Base-by-base conservation (phyloP, 805 yeast genomes). In the Ascoidea tarda region DNA sequence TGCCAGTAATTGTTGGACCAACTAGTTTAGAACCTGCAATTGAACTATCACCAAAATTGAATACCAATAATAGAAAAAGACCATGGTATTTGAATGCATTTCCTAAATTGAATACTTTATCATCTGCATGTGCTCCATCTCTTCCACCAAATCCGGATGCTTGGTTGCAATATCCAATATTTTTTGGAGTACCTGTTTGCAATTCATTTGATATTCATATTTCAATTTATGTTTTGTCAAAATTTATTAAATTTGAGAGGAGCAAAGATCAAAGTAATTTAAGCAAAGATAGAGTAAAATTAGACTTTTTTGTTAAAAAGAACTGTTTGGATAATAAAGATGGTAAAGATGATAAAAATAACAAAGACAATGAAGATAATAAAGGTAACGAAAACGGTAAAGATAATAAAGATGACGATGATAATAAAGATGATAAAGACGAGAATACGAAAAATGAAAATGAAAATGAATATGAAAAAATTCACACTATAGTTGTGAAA, bases 91-190 rank as follows among this genome's bases (percentile, higher is more conserved):
- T 38, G 14, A 38, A 38, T 38, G 8, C 14, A 10, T 38, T 38
- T 38, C 44, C 44, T 38, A 38, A 14, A 38, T 14, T 14, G 14
- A 38, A 38, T 10, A 38, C 8, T 10, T 8, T 38, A 8, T 8
- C 44, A 10, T 38, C 44, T 4, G 44, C 44, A 38, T 38, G 14
- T 10, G 44, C 44, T 38, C 44, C 44, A 38, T 14, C 44, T 10
- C 14, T 38, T 38, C 14, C 44, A 14, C 44, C 44, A 38, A 38
- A 38, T 38, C 70, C 71, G n/a, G 73, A 70, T 54, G 65, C 65
- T 1, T 71, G 75, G 75, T 53, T 66, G 33, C 75, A 70, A 57
- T 69, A 65, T 50, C 73, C 74, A 3, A 50, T 62, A 16, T 63
- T 67, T 54, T 54, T 65, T 5, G 56, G 63, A 5, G 61, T 58